Evolutionary conservation across 2,329 filamentous ascomycete genomes (phyloP).

Genomic region (Hymenoscyphus fructigenus): DNA sequence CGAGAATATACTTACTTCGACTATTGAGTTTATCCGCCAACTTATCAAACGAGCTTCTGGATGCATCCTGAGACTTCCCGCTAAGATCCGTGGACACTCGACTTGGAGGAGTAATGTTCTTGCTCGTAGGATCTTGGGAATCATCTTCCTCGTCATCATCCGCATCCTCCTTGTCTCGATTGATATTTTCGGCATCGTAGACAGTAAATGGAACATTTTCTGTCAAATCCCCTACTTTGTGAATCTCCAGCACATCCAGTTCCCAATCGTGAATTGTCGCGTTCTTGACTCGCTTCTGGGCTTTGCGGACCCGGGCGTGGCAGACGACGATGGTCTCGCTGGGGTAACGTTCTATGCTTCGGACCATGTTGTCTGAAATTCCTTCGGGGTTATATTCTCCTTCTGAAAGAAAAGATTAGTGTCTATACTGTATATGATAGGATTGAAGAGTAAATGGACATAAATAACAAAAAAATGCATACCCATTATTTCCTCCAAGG

Average conservation of each 20-base stretch:
- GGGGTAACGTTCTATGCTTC: conserved; percentile 82
- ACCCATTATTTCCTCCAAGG: conserved; percentile 23
- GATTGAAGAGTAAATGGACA: not conserved
- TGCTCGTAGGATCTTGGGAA: not conserved
- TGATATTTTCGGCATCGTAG: conserved; percentile 65
- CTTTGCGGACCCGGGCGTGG: conserved; percentile 69
- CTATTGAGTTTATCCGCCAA: conserved; percentile 14
- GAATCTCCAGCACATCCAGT: conserved; percentile 65
- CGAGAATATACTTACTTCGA: conserved; percentile 21
- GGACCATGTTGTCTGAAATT: conserved; percentile 73
- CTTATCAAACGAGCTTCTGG: not conserved
- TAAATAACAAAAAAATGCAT: conserved; percentile 4
- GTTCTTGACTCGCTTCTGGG: conserved; percentile 72
- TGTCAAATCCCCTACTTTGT: conserved; percentile 59
- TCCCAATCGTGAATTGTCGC: conserved; percentile 76
- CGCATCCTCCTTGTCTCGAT: conserved; percentile 53
- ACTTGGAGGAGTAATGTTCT: conserved; percentile 10
- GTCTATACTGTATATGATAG: not conserved
- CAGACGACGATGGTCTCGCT: conserved; percentile 78
- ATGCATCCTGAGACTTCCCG: conserved; percentile 13
- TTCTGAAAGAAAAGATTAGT: conserved; percentile 11
- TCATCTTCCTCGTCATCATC: conserved; percentile 48
- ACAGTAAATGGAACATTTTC: conserved; percentile 68
- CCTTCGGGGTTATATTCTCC: conserved; percentile 43
- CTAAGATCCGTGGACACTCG: conserved; percentile 14